Percentiles rank a stretch among this genome's conserved stretches.
Conservation (phyloP, 441 rosid genomes). For the Populus tomentosa region DNA sequence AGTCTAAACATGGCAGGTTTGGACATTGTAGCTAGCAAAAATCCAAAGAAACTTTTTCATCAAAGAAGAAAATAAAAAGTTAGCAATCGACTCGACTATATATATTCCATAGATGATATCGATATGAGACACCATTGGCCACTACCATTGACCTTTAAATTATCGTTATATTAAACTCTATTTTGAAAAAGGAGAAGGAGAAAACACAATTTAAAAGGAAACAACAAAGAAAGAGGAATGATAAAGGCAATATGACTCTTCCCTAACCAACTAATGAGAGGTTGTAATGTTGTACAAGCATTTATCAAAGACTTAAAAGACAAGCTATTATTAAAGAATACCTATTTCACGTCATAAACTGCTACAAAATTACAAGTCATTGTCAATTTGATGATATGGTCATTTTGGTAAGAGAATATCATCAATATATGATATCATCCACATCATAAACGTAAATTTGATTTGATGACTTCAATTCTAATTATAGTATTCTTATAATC, state of each 20-base stretch:
- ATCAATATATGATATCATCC: too few species aligned
- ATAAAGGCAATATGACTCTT: background rate
- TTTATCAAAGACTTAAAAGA: too few species aligned
- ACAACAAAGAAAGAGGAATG: background rate
- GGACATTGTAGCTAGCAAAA: slow-evolving; percentile 34
- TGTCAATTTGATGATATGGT: too few species aligned
- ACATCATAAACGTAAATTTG: too few species aligned
- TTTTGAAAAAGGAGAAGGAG: background rate
- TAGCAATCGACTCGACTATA: background rate
- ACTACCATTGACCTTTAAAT: slow-evolving; percentile 37
- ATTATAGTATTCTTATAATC: background rate
- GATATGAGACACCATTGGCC: slow-evolving; percentile 24
- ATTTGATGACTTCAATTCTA: too few species aligned
- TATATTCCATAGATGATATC: slow-evolving; percentile 16
- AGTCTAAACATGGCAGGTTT: slow-evolving; percentile 43
- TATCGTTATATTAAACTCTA: background rate
- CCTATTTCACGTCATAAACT: too few species aligned
- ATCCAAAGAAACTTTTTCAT: slow-evolving; percentile 41
- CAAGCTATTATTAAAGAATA: too few species aligned
- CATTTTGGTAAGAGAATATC: too few species aligned
- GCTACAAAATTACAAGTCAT: too few species aligned
- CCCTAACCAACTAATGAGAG: background rate
- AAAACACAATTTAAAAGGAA: background rate
- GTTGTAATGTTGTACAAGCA: background rate
- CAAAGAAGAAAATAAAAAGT: slow-evolving; percentile 21